phyloP scores from a whole-genome alignment of 192 early-diverging fungal genomes.

The Coemansia javaensis region DNA sequence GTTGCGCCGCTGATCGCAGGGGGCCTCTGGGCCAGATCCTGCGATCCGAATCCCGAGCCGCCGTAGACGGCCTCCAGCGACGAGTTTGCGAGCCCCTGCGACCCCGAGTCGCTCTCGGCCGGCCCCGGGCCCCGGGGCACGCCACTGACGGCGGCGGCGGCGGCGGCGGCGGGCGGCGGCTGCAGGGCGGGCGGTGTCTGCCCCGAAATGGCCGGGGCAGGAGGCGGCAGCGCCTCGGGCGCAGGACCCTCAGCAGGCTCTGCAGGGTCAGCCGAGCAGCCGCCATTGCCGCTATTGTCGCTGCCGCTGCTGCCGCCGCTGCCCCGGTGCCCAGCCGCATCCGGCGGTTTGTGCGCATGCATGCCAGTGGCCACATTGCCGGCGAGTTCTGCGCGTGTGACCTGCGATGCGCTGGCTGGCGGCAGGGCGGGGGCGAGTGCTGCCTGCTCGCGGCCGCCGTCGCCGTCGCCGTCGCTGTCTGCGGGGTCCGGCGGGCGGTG shows the following conservation, averaged over 20 bases:
- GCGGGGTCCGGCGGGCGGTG: conserved; percentile 34
- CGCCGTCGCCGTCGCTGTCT: neutral
- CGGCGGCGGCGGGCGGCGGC: neutral
- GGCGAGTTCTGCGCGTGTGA: neutral
- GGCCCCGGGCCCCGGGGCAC: neutral
- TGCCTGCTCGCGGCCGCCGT: neutral
- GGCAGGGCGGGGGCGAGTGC: neutral
- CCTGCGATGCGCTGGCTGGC: neutral
- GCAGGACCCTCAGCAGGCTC: neutral
- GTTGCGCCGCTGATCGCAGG: too few relatives aligned
- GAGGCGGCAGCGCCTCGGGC: neutral
- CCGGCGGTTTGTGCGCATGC: conserved; percentile 1
- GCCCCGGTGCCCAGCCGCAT: neutral
- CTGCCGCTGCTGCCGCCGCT: neutral
- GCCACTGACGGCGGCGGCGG: neutral
- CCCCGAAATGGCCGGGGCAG: too few relatives aligned
- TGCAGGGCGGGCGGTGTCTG: too few relatives aligned
- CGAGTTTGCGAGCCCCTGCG: conserved; percentile 24
- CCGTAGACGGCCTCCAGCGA: conserved; percentile 48
- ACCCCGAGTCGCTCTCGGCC: conserved; percentile 10
- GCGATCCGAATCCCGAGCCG: conserved; percentile 31
- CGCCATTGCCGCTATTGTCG: too few relatives aligned
- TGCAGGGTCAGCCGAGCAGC: neutral
- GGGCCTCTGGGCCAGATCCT: conserved; percentile 1
- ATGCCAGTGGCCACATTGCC: neutral